Percentiles rank a stretch among this genome's conserved stretches.
These are phyloP conservation scores for Paulownia fortunei DNA, from an alignment of 257 asterid genomes.

Conservation along the genomic window DNA sequence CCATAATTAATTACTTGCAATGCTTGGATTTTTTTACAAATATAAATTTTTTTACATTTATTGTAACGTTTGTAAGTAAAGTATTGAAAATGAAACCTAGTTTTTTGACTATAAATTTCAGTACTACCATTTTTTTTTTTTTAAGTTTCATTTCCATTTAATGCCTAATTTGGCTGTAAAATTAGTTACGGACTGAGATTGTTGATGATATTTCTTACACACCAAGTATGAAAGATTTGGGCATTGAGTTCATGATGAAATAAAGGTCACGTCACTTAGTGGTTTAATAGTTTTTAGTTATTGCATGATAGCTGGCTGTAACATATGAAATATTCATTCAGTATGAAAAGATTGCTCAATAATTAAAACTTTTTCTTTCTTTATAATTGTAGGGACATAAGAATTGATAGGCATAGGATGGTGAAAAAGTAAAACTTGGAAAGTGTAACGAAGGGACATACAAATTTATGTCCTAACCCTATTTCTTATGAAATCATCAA, in stretches of 20 bases:
- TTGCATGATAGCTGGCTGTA: conserved; percentile 23
- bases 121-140: too few relatives aligned
- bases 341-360: neutral
- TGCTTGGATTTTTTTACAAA: too few relatives aligned
- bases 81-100: too few relatives aligned
- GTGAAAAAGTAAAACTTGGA: too few relatives aligned
- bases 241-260: neutral
- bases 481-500: neutral
- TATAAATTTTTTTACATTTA: too few relatives aligned
- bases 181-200: neutral
- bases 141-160: too few relatives aligned
- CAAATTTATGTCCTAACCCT: neutral
- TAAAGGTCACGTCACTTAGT: conserved; percentile 5
- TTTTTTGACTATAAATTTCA: too few relatives aligned
- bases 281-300: neutral
- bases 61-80: too few relatives aligned
- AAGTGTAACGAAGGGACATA: neutral
- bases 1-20: too few relatives aligned
- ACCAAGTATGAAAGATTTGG: neutral
- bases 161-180: conserved; percentile 12
- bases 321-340: neutral
- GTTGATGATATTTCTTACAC: neutral
- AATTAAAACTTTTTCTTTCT: neutral
- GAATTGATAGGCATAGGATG: too few relatives aligned
- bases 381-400: too few relatives aligned